A percentile compares a stretch with the other conserved stretches of the same genome.
phyloP scores from a whole-genome alignment of 148 eudicot species.

The Linanthus parryae region DNA sequence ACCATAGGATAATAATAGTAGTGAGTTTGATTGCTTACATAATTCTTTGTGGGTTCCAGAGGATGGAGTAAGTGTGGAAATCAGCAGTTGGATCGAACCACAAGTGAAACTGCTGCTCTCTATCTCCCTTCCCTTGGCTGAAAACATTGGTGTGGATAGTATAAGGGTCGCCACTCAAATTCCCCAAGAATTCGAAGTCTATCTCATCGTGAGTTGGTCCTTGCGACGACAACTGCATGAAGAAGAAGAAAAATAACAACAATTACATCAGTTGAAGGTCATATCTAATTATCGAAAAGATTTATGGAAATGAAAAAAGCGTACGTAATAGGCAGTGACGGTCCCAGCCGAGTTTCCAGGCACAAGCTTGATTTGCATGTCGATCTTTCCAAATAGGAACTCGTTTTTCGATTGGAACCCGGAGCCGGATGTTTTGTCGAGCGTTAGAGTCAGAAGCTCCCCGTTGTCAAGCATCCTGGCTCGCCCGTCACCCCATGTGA shows the following conservation, averaged over 20 bases:
- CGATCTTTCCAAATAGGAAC: constrained; percentile 6
- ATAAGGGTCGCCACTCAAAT: neutral
- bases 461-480: constrained; percentile 3
- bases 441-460: constrained; percentile 2
- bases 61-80: too few relatives aligned
- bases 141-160: neutral
- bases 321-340: constrained; percentile 9
- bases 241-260: too few relatives aligned
- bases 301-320: too few relatives aligned
- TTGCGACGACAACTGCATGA: neutral
- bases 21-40: too few relatives aligned
- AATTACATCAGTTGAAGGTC: too few relatives aligned
- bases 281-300: too few relatives aligned
- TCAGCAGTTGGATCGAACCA: constrained; percentile 3
- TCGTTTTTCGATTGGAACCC: constrained; percentile 7
- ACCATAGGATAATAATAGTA: too few relatives aligned
- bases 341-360: constrained; percentile 11
- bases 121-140: neutral
- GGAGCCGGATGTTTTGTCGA: constrained; percentile 3
- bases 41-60: neutral
- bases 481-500: constrained; percentile 8
- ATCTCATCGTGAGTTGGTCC: neutral
- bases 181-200: neutral
- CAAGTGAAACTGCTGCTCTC: neutral
- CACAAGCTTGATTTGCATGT: constrained; percentile 8